phyloP scores from a whole-genome alignment of 305 asterid species.

The Fraxinus greggii region DNA sequence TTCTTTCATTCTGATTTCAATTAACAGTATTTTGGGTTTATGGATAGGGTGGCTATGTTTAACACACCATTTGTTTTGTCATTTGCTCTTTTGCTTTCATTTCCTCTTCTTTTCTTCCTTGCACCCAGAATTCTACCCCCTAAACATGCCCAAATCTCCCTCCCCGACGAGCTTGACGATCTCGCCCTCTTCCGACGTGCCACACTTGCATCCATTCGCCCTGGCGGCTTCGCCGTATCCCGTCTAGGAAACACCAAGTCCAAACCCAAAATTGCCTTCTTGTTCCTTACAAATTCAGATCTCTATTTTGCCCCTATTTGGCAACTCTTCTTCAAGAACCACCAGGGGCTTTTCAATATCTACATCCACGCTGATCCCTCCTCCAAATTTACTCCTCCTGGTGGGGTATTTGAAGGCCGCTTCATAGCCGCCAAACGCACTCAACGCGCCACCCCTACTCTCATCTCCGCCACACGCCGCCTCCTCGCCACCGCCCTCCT shows the following conservation, averaged over 20 bases:
- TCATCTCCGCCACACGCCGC: slow-evolving; percentile 80
- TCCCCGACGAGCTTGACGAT: slow-evolving; percentile 67
- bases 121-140: slow-evolving; percentile 50
- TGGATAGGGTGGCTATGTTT: slow-evolving; percentile 36
- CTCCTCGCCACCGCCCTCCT: slow-evolving; percentile 79
- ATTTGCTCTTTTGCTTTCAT: slow-evolving; percentile 45
- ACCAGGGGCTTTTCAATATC: slow-evolving; percentile 19
- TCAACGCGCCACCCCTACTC: slow-evolving; percentile 59
- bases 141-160: slow-evolving; percentile 36
- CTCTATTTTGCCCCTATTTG: slow-evolving; percentile 42
- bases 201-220: slow-evolving; percentile 39
- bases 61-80: slow-evolving; percentile 45
- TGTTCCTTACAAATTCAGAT: slow-evolving; percentile 38
- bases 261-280: slow-evolving; percentile 43
- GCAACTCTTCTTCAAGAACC: slow-evolving; percentile 38
- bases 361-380: slow-evolving; percentile 43
- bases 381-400: slow-evolving; percentile 27
- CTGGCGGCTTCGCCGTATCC: slow-evolving; percentile 23
- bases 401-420: slow-evolving; percentile 35
- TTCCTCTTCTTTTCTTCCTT: slow-evolving; percentile 47
- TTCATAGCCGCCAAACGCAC: slow-evolving; percentile 35
- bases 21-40: background rate
- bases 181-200: slow-evolving; percentile 69
- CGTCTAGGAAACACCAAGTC: slow-evolving; percentile 28
- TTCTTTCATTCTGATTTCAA: background rate